These are phyloP conservation scores for Alternaria arbusti DNA, from an alignment of 2,329 filamentous ascomycete genomes.

Conservation along the genomic window DNA sequence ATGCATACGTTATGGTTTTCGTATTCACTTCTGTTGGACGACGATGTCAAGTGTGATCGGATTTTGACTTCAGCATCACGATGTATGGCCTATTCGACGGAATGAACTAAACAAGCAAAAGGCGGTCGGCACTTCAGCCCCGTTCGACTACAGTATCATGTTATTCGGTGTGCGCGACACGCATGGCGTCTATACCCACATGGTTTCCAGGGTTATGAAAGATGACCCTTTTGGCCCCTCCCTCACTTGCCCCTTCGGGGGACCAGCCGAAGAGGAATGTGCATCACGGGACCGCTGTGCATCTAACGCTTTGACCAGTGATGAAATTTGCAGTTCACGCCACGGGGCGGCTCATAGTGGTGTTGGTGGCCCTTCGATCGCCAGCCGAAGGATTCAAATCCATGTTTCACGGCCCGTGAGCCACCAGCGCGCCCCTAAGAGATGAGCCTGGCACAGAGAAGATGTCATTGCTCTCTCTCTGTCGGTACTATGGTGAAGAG, in stretches of 20 bases:
- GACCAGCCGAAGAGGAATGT: conserved; percentile 12
- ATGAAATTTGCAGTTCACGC: conserved; percentile 10
- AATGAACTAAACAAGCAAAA: background rate
- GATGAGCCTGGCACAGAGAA: background rate
- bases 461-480: background rate
- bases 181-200: background rate
- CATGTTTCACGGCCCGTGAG: conserved; percentile 21
- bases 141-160: background rate
- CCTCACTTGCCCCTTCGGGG: conserved; percentile 13
- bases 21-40: background rate
- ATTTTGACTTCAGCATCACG: background rate
- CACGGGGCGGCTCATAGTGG: conserved; percentile 12
- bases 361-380: conserved; percentile 25
- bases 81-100: background rate
- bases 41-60: background rate
- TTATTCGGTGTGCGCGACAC: background rate
- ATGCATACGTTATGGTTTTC: background rate
- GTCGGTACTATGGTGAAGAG: background rate
- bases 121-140: background rate
- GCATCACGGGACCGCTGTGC: conserved; percentile 7
- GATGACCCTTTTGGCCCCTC: background rate
- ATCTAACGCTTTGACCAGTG: conserved; percentile 4
- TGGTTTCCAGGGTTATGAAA: background rate
- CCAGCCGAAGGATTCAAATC: conserved; percentile 15
- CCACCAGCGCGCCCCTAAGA: conserved; percentile 5